These are phyloP conservation scores for Luvunga scandens DNA, from an alignment of 345 rosid genomes.

Conservation along the genomic window DNA sequence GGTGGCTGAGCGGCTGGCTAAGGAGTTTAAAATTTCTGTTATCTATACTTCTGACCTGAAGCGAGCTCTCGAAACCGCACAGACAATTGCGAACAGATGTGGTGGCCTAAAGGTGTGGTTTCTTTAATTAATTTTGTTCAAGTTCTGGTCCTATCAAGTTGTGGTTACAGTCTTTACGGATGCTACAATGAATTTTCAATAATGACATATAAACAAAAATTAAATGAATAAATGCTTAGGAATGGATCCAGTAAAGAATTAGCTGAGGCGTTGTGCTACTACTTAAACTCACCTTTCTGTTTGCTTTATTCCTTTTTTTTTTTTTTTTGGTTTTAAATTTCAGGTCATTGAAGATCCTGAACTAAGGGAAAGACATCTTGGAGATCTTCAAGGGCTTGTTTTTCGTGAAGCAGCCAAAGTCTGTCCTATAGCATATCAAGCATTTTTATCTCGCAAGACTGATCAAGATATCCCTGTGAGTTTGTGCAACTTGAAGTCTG, in stretches of 20 bases:
- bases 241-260: background rate
- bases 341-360: conserved; percentile 69
- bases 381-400: conserved; percentile 79
- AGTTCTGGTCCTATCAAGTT: background rate
- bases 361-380: conserved; percentile 73
- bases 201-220: background rate
- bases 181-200: background rate
- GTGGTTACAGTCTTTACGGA: background rate
- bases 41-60: conserved; percentile 85
- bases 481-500: conserved; percentile 3
- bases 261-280: background rate
- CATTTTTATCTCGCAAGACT: conserved; percentile 50
- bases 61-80: conserved; percentile 77
- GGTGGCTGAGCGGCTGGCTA: conserved; percentile 68
- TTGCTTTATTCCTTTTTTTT: background rate
- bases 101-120: conserved; percentile 54
- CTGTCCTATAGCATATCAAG: conserved; percentile 54
- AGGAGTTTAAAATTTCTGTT: conserved; percentile 55
- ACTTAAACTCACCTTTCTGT: no score
- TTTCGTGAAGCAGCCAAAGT: conserved; percentile 50
- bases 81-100: conserved; percentile 61
- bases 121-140: background rate
- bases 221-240: background rate
- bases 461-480: conserved; percentile 78
- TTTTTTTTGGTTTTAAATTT: background rate